Percentiles rank a stretch among this genome's conserved stretches.
Evolutionary conservation across 2,329 filamentous ascomycete genomes (phyloP).

Genomic region (Sclerotinia subarctica): DNA sequence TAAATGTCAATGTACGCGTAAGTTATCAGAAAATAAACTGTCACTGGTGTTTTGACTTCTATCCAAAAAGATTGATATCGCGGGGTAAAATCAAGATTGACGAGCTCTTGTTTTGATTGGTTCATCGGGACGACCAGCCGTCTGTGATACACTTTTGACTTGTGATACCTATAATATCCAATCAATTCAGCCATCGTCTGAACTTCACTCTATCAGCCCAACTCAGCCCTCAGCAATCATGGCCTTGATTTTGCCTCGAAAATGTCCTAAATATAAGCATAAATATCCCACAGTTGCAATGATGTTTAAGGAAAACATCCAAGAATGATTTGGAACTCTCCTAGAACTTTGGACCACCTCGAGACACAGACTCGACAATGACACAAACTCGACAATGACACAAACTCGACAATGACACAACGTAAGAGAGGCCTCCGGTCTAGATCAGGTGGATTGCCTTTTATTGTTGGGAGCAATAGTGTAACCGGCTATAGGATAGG

Average conservation of each 20-base stretch:
- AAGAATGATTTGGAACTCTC: not conserved
- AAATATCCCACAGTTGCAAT: not conserved
- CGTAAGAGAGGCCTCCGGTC: not conserved
- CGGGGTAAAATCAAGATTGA: not conserved
- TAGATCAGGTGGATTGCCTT: not conserved
- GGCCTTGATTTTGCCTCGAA: not conserved
- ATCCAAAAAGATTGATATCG: not conserved
- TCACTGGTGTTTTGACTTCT: not conserved
- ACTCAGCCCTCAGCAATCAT: not conserved
- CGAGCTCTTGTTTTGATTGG: conserved; percentile 1
- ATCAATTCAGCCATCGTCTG: not conserved
- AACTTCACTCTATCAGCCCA: conserved; percentile 11
- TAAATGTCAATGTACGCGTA: not conserved
- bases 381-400: not conserved
- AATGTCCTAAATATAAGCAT: not conserved
- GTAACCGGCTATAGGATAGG: conserved; percentile 3
- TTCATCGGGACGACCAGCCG: conserved; percentile 8
- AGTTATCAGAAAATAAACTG: not conserved
- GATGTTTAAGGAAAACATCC: no score
- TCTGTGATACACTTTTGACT: not conserved
- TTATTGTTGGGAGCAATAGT: not conserved
- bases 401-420: not conserved
- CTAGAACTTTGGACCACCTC: not conserved
- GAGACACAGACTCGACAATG: not conserved
- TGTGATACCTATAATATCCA: not conserved